These are phyloP conservation scores for Aquanectria penicillioides DNA, from an alignment of 2,329 filamentous ascomycete genomes.

Conservation along the genomic window DNA sequence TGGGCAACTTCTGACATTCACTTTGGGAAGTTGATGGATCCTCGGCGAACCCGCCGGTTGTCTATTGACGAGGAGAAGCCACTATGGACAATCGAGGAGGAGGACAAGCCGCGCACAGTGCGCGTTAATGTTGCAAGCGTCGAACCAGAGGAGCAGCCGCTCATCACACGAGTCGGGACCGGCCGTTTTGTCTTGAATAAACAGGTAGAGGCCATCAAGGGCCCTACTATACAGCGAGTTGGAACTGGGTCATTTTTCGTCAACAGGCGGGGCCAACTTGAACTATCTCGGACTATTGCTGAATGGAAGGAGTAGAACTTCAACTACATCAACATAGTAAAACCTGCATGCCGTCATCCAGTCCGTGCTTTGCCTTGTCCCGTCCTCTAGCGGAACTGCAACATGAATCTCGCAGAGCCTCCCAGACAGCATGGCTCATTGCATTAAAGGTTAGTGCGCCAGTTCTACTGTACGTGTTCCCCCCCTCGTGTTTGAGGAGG, in stretches of 20 bases:
- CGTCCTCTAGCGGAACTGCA: not conserved
- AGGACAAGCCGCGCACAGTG: not conserved
- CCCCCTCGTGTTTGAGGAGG: not conserved
- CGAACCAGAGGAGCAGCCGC: not conserved
- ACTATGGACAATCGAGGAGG: not conserved
- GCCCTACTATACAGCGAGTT: not conserved
- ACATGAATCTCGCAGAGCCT: not conserved
- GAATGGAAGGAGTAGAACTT: not conserved
- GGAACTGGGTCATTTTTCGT: not conserved
- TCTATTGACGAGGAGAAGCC: not conserved
- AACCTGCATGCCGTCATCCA: not conserved
- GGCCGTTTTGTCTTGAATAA: not conserved
- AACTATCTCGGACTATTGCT: not conserved
- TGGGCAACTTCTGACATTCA: not conserved
- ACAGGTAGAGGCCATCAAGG: not conserved
- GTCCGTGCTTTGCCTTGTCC: not conserved
- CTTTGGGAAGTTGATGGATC: not conserved
- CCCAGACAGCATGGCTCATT: not conserved
- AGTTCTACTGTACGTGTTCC: not conserved
- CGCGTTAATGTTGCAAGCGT: not conserved
- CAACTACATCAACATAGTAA: not conserved
- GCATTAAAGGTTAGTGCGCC: not conserved
- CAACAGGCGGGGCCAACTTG: not conserved
- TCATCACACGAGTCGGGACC: not conserved
- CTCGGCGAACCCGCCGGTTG: not conserved